phyloP scores from a whole-genome alignment of 1,139 yeast genomes.

The Meyerozyma guilliermondii region DNA sequence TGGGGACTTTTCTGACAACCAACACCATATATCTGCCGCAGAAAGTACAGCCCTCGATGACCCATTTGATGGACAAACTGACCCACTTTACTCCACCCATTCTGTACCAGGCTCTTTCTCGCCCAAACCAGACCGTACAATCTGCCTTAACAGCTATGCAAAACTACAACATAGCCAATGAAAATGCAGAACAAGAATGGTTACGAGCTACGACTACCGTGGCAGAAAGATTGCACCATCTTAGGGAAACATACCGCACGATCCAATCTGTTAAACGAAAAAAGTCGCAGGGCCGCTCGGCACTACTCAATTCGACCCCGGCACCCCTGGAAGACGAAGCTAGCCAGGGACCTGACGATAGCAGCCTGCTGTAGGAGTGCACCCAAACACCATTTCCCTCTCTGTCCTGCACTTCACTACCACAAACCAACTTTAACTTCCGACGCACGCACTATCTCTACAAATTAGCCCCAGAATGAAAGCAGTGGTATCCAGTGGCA shows the following conservation, averaged over 20 bases:
- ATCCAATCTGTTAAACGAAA: conserved; percentile 20
- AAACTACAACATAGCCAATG: neutral
- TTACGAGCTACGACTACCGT: conserved; percentile 19
- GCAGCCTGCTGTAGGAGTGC: conserved; percentile 6
- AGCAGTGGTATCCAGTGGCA: conserved; percentile 45
- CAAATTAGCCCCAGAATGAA: conserved; percentile 13
- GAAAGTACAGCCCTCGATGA: neutral
- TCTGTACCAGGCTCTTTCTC: neutral
- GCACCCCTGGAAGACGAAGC: conserved; percentile 12
- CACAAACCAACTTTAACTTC: no score
- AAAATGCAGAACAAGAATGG: conserved; percentile 18
- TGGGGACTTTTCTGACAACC: no score
- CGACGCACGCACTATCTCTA: neutral
- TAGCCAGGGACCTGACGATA: conserved; percentile 15
- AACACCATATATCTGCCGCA: no score
- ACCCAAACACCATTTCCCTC: conserved; percentile 1
- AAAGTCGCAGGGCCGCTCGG: conserved; percentile 7
- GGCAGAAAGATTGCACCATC: conserved; percentile 23
- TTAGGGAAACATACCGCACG: conserved; percentile 26
- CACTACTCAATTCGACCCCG: conserved; percentile 4
- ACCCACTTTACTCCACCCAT: no score
- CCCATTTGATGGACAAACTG: neutral
- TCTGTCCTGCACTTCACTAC: neutral
- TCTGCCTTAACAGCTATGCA: neutral
- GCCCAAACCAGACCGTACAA: neutral